A percentile compares a stretch with the other conserved stretches of the same genome.
Evolutionary conservation across 345 rosid genomes (phyloP).

Genomic region (Syzygium oleosum): DNA sequence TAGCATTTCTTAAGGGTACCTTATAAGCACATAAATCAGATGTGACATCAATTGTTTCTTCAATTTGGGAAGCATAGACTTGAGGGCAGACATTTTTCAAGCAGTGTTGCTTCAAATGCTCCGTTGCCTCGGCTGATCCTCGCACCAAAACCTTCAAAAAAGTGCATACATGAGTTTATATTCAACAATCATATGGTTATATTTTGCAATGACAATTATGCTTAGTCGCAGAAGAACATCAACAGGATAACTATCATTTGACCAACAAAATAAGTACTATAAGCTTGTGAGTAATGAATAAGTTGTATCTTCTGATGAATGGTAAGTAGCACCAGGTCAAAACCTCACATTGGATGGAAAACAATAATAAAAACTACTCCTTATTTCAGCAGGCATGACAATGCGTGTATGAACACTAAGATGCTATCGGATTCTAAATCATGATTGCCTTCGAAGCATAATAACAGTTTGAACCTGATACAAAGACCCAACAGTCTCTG

Average conservation of each 20-base stretch:
- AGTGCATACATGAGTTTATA: not conserved
- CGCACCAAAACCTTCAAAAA: constrained; percentile 81
- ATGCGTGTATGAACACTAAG: not conserved
- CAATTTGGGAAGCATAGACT: constrained; percentile 86
- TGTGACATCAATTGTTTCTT: constrained; percentile 87
- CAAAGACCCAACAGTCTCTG: not conserved
- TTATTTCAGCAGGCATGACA: not conserved
- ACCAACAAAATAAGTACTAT: not conserved
- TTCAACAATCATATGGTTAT: not conserved
- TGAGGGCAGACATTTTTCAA: constrained; percentile 75
- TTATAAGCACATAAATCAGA: constrained; percentile 96
- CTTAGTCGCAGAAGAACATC: not conserved
- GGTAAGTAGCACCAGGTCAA: not conserved
- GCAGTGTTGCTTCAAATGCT: constrained; percentile 94
- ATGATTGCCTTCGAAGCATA: not conserved
- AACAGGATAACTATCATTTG: not conserved
- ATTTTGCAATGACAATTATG: not conserved
- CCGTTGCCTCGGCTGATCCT: constrained; percentile 96
- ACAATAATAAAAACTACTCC: not conserved
- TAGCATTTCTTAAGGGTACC: constrained; percentile 25
- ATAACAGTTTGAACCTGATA: not conserved
- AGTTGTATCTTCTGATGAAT: not conserved
- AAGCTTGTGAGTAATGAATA: not conserved
- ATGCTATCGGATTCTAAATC: not conserved
- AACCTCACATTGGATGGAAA: not conserved